Percentiles rank a stretch among this genome's conserved stretches.
Evolutionary conservation across 1,284 basidiomycete species (phyloP).

Genomic region (Leccinum subrobustum): DNA sequence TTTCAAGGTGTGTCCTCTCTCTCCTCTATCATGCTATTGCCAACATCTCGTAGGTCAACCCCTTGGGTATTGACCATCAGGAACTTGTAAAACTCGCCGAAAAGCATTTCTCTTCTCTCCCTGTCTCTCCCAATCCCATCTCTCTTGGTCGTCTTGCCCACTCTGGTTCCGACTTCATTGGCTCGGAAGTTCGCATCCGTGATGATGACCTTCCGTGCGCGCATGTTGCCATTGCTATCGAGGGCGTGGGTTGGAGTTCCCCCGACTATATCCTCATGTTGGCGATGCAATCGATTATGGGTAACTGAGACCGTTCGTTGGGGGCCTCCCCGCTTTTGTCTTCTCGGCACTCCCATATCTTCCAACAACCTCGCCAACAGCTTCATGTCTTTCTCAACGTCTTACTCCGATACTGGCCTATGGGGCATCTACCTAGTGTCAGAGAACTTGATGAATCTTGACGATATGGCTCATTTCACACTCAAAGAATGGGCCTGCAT

Average conservation of each 20-base stretch:
- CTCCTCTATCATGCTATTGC: constrained; percentile 8
- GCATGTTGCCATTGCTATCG: constrained; percentile 96
- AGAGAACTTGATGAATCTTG: constrained; percentile 92
- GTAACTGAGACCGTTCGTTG: constrained; percentile 99
- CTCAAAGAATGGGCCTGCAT: constrained; percentile 97
- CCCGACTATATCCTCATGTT: constrained; percentile 99
- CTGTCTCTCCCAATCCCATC: constrained; percentile 86
- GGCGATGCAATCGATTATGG: constrained; percentile 97
- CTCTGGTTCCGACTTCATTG: constrained; percentile 81
- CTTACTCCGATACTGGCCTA: constrained; percentile 97
- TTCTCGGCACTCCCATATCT: constrained; percentile 87
- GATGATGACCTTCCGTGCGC: constrained; percentile 90
- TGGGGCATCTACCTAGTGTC: constrained; percentile 99
- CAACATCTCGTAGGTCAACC: constrained; percentile 68
- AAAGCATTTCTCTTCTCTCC: constrained; percentile 90
- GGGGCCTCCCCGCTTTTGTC: constrained; percentile 89
- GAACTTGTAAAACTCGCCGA: constrained; percentile 94
- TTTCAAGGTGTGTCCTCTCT: constrained; percentile 73
- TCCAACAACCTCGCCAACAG: constrained; percentile 97
- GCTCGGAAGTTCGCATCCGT: constrained; percentile 94
- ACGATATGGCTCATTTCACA: constrained; percentile 94
- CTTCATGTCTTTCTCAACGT: constrained; percentile 99
- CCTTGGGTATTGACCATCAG: constrained; percentile 91
- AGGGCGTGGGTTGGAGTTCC: constrained; percentile 97
- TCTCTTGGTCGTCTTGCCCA: constrained; percentile 81